These are phyloP conservation scores for Buxus sempervirens DNA, from an alignment of 164 flowering plant genomes.

Conservation along the genomic window DNA sequence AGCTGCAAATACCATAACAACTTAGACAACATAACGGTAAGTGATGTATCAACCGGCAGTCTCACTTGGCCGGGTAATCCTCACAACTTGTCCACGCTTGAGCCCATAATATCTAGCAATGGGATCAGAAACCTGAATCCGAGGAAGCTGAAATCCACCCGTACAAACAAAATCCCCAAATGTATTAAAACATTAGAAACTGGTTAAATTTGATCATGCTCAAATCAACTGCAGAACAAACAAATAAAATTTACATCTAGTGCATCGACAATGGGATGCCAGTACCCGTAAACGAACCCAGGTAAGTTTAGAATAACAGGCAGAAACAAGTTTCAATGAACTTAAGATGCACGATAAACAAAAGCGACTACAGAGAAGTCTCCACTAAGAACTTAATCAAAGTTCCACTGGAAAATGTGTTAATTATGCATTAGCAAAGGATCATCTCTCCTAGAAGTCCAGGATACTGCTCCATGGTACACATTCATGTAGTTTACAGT, in stretches of 20 bases:
- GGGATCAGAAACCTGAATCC: constrained; percentile 26
- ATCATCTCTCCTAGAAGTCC: background rate
- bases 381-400: background rate
- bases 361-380: background rate
- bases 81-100: constrained; percentile 28
- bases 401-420: background rate
- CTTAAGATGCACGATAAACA: background rate
- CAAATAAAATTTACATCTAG: background rate
- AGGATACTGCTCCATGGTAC: background rate
- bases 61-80: constrained; percentile 29
- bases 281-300: too few species aligned
- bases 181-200: background rate
- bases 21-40: constrained; percentile 25
- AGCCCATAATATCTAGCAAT: constrained; percentile 27
- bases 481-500: background rate
- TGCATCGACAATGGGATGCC: background rate
- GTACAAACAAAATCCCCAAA: background rate
- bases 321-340: background rate
- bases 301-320: background rate
- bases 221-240: background rate
- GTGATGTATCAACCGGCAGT: constrained; percentile 30
- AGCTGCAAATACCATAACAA: background rate
- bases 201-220: background rate
- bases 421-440: background rate
- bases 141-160: constrained; percentile 21